These are phyloP conservation scores for Fistulinella prunicolor DNA, from an alignment of 768 basidiomycete species.

Conservation along the genomic window DNA sequence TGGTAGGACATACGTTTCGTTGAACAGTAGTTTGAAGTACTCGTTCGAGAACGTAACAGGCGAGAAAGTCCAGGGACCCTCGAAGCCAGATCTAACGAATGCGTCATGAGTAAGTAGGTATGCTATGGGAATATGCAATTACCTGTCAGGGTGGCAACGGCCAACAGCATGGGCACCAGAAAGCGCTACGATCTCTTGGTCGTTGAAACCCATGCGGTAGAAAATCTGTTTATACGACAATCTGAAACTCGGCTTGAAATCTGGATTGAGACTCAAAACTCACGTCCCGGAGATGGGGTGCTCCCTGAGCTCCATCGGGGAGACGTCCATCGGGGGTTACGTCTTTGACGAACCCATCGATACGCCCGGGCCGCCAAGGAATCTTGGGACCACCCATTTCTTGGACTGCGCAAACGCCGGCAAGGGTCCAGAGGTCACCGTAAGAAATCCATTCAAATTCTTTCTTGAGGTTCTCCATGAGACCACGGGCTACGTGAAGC, in stretches of 20 bases:
- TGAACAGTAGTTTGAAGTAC: constrained; percentile 80
- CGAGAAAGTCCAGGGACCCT: constrained; percentile 95
- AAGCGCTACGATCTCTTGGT: constrained; percentile 96
- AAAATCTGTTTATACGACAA: constrained; percentile 44
- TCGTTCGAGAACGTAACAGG: constrained; percentile 87
- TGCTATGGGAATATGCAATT: background rate
- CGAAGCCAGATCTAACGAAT: constrained; percentile 62
- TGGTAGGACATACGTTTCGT: constrained; percentile 61
- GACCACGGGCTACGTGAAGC: constrained; percentile 69
- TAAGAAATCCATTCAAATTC: constrained; percentile 94
- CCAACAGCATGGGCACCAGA: constrained; percentile 94
- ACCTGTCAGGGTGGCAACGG: constrained; percentile 86
- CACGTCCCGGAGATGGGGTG: constrained; percentile 80
- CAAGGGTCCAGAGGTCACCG: constrained; percentile 96
- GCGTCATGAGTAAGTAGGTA: background rate
- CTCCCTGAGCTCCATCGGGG: constrained; percentile 81
- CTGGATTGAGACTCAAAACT: constrained; percentile 17
- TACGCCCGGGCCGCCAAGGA: constrained; percentile 90
- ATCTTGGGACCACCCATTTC: constrained; percentile 93
- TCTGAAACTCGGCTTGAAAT: background rate
- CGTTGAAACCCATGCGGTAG: constrained; percentile 86
- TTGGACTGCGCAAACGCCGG: constrained; percentile 86
- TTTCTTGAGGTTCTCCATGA: constrained; percentile 85
- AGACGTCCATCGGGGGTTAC: constrained; percentile 87
- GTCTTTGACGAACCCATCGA: constrained; percentile 76